Percentiles rank a stretch among this genome's conserved stretches.
These are phyloP conservation scores for Colletotrichum scovillei DNA, from an alignment of 2,329 filamentous ascomycete genomes.

Conservation along the genomic window DNA sequence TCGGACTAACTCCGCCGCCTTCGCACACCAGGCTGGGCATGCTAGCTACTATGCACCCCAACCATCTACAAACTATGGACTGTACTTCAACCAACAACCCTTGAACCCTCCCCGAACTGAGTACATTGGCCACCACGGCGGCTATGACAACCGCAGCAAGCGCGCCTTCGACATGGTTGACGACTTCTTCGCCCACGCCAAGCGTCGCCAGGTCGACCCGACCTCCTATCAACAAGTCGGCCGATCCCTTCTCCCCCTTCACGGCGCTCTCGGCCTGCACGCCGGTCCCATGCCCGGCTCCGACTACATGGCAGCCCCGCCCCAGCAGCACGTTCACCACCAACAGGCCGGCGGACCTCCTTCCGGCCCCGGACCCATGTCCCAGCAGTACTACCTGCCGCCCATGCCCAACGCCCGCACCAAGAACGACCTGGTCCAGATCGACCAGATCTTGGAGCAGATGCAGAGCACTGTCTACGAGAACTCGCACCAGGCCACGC, in stretches of 20 bases:
- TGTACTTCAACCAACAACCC: constrained; percentile 80
- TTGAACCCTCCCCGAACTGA: constrained; percentile 65
- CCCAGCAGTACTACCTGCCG: constrained; percentile 88
- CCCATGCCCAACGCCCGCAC: constrained; percentile 89
- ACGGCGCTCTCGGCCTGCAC: constrained; percentile 75
- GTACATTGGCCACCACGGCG: constrained; percentile 71
- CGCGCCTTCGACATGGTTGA: constrained; percentile 89
- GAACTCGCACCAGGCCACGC: constrained; percentile 84
- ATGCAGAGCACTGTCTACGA: constrained; percentile 98
- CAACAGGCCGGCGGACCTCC: constrained; percentile 51
- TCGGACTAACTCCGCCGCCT: constrained; percentile 65
- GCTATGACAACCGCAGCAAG: constrained; percentile 77
- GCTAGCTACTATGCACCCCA: constrained; percentile 69
- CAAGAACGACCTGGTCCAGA: constrained; percentile 92
- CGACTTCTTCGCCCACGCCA: constrained; percentile 93
- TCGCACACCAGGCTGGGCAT: constrained; percentile 68
- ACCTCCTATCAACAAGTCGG: constrained; percentile 92
- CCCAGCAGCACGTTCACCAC: constrained; percentile 59
- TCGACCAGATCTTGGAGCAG: constrained; percentile 94
- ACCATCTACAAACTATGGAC: constrained; percentile 70
- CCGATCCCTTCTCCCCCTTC: constrained; percentile 85
- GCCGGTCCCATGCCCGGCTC: constrained; percentile 58
- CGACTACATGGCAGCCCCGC: constrained; percentile 63
- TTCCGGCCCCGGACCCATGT: constrained; percentile 67
- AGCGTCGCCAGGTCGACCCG: constrained; percentile 90